These are phyloP conservation scores for Aspergillus hortae DNA, from an alignment of 2,329 filamentous ascomycete species.

Conservation along the genomic window DNA sequence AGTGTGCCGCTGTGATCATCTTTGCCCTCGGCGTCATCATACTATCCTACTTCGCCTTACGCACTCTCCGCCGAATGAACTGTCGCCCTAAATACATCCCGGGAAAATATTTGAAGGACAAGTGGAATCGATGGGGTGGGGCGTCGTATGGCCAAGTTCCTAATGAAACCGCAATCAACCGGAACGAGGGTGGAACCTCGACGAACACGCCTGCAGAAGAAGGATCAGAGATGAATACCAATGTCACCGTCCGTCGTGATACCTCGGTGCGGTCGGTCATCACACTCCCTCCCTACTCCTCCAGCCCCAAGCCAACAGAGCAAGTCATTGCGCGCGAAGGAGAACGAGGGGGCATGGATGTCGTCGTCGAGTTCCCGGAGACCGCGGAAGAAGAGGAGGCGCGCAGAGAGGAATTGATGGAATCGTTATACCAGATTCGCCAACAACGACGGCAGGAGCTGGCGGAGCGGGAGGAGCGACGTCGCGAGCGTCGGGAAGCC, in stretches of 20 bases:
- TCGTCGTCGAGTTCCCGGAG: constrained; percentile 81
- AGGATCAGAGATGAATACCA: constrained; percentile 27
- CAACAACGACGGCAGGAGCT: constrained; percentile 70
- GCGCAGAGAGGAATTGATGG: constrained; percentile 86
- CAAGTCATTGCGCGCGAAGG: constrained; percentile 83
- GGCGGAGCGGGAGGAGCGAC: constrained; percentile 72
- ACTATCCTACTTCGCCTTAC: constrained; percentile 35
- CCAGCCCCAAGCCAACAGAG: constrained; percentile 69
- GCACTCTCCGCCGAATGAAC: constrained; percentile 42
- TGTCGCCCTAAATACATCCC: constrained; percentile 51
- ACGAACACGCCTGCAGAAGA: constrained; percentile 20
- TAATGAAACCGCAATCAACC: constrained; percentile 13
- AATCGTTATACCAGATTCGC: constrained; percentile 84
- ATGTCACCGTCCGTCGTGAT: constrained; percentile 65
- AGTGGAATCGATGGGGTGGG: constrained; percentile 50
- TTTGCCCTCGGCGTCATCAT: constrained; percentile 28
- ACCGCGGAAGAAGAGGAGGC: constrained; percentile 74
- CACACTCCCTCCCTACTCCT: constrained; percentile 83
- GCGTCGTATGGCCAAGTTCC: constrained; percentile 41
- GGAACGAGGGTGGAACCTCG: constrained; percentile 22
- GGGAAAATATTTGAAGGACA: constrained; percentile 47
- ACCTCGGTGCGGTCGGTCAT: constrained; percentile 90
- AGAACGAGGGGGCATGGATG: constrained; percentile 85
- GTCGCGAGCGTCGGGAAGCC: constrained; percentile 67
- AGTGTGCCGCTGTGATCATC: constrained; percentile 29